Conservation (phyloP, 305 asterid genomes). For the Andrographis paniculata region DNA sequence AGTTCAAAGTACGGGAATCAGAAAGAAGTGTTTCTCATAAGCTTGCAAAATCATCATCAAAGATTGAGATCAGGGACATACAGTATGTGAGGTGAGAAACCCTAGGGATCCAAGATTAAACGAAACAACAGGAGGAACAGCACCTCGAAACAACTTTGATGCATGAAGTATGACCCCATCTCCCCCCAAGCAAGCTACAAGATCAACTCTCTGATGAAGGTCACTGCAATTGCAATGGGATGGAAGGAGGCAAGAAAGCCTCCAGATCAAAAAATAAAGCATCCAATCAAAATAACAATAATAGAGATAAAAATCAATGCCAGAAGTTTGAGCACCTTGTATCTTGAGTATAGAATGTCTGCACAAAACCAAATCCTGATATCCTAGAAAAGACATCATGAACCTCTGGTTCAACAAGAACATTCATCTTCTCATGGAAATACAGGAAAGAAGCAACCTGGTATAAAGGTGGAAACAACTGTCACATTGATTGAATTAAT, state of each 20-base stretch:
- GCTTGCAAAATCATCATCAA: conserved; percentile 13
- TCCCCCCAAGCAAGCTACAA: conserved; percentile 98
- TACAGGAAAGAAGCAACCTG: conserved; percentile 92
- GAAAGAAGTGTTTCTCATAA: conserved; percentile 14
- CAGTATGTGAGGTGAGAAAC: conserved; percentile 91
- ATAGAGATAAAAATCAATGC: conserved; percentile 1
- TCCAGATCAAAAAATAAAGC: conserved; percentile 11
- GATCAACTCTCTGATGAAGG: conserved; percentile 96
- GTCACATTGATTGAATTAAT: conserved; percentile 15
- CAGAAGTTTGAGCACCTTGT: conserved; percentile 61
- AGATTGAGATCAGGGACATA: conserved; percentile 35
- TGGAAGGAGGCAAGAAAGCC: conserved; percentile 22
- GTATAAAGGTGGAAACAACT: conserved; percentile 19
- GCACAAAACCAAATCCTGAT: conserved; percentile 98
- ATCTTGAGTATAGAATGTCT: conserved; percentile 96
- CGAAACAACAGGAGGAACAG: conserved; percentile 98
- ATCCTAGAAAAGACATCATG: conserved; percentile 93
- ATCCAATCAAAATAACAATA: conserved; percentile 1
- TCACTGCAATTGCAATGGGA: conserved; percentile 43
- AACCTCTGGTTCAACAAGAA: conserved; percentile 97
- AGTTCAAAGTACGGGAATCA: conserved; percentile 18
- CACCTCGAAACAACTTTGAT: conserved; percentile 87
- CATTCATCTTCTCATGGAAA: conserved; percentile 85
- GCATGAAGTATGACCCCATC: conserved; percentile 99
- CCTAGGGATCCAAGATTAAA: conserved; percentile 99